Evolutionary conservation across 768 basidiomycete species (phyloP), one percentile per base, ranked within the genome.

Genomic region (Leccinum disarticulatum): DNA sequence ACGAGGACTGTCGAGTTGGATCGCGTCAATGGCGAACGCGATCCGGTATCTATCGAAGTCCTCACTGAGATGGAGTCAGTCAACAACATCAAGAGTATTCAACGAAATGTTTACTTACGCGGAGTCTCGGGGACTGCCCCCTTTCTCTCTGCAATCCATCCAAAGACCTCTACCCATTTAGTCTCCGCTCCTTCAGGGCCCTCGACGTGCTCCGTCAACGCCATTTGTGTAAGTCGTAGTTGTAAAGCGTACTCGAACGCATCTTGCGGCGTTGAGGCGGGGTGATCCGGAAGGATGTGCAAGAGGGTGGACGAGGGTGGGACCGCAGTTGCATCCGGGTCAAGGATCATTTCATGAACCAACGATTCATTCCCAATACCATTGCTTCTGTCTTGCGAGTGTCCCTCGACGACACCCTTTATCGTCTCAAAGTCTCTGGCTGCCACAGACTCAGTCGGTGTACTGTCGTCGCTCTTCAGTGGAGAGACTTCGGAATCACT

Each of bases 111-210:
- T 11, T 51, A 59, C 73, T 52, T 56, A 74, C 72, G 30, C 15
- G 68, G 72, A 27, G 61, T 62, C 35, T 73, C 72, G 10, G 70
- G 64, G 30, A 55, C 57, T 0, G 66, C 65, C 38, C 77, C 79
- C 27, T 77, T 80, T 65, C 79, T 77, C 58, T 87, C 87, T 0
- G 93, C 87, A 68, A 94, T 87, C 90, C 91, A 97, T 5, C 83
- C 77, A 71, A 95, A 96, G 8, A 93, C 81, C 28, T 93, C 92
- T 15, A 93, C 77, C 84, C 93, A 95, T 58, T 85, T 87, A 17
- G 77, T 75, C 61, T 90, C 87, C 0, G 94, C 95, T 43, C 86
- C 84, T 66, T 95, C 93, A 0, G 93, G 81, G 0, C 97, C 96
- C 38, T 94, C 88, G 17, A 90, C 81, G 36, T 87, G 83, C 74